Base-by-base conservation (phyloP, 768 basidiomycete genomes). In the Kwoniella pini region DNA sequence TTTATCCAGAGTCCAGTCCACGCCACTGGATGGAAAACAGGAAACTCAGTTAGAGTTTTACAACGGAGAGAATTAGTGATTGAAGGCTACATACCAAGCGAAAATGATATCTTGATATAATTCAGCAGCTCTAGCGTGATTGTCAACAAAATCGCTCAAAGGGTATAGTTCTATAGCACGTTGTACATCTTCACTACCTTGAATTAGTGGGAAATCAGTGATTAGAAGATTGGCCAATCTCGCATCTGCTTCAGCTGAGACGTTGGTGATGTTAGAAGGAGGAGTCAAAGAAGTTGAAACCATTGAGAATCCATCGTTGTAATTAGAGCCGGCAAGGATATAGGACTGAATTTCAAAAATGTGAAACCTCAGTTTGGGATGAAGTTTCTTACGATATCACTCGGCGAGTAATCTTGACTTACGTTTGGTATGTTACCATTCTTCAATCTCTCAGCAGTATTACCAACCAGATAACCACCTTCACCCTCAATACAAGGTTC, bases 391-490 rank as follows among this genome's bases (percentile, higher is more conserved):
- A n/a, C n/a, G n/a, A n/a, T n/a, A n/a, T n/a, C n/a, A n/a, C n/a
- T n/a, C n/a, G n/a, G n/a, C n/a, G n/a, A n/a, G n/a, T n/a, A n/a
- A n/a, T n/a, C n/a, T n/a, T n/a, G n/a, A 49, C 46, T 26, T 7
- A 49, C 46, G 15, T 26, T 7, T 12, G 24, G 46, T 10, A 49
- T 27, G 7, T 49, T 49, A 31, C 46, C 46, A 13, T 49, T 49
- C 46, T 49, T 49, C 46, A 49, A 19, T 22, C 46, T 49, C 24
- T 49, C 46, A 26, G 46, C 46, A 10, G 46, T 49, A 19, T 49
- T 49, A 31, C 30, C 13, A 13, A 49, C 24, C 46, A 49, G 24
- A 31, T 49, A 49, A 7, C 46, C 46, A 12, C 46, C 46, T 31
- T 22, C 9, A 26, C 46, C 46, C 21, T 49, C 46, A 19, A 49